A percentile compares a stretch with the other conserved stretches of the same genome.
Conservation (phyloP, 192 early-diverging fungal genomes). For the Kappamyces sp. region DNA sequence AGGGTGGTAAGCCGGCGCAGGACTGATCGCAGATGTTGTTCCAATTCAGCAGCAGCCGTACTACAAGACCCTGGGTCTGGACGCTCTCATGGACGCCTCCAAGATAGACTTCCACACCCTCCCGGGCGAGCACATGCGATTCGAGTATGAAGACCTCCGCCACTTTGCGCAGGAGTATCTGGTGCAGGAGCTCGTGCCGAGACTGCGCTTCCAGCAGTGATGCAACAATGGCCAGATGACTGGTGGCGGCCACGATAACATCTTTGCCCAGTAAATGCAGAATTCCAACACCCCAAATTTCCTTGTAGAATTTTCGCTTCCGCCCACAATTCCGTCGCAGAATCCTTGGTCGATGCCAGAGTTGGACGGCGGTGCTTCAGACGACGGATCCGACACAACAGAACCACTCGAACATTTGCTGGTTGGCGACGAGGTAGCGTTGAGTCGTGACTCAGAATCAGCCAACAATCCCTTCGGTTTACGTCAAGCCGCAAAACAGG, state of each 20-base stretch:
- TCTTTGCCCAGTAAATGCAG: too few species aligned
- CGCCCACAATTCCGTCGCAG: constrained; percentile 3
- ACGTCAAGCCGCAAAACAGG: constrained; percentile 12
- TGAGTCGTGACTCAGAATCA: not conserved
- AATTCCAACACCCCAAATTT: not conserved
- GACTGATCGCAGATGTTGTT: not conserved
- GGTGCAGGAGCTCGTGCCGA: not conserved
- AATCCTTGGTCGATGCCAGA: too few species aligned
- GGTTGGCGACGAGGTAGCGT: not conserved
- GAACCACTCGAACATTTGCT: constrained; percentile 3
- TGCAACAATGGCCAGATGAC: constrained; percentile 2
- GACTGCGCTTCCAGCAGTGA: constrained; percentile 1
- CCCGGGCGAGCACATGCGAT: constrained; percentile 3
- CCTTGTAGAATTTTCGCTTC: constrained; percentile 14
- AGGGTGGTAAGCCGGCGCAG: not conserved
- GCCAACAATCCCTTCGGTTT: constrained; percentile 7
- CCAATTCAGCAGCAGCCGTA: not conserved
- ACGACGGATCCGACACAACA: not conserved
- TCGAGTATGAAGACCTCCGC: not conserved
- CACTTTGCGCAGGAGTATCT: constrained; percentile 5
- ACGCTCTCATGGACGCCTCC: not conserved
- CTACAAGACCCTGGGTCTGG: not conserved
- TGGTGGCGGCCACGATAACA: too few species aligned
- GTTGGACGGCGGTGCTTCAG: not conserved
- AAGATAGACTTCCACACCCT: constrained; percentile 1